Percentiles rank a stretch among this genome's conserved stretches.
These are phyloP conservation scores for Fusarium xylarioides DNA, from an alignment of 2,329 filamentous ascomycete species.

Conservation along the genomic window DNA sequence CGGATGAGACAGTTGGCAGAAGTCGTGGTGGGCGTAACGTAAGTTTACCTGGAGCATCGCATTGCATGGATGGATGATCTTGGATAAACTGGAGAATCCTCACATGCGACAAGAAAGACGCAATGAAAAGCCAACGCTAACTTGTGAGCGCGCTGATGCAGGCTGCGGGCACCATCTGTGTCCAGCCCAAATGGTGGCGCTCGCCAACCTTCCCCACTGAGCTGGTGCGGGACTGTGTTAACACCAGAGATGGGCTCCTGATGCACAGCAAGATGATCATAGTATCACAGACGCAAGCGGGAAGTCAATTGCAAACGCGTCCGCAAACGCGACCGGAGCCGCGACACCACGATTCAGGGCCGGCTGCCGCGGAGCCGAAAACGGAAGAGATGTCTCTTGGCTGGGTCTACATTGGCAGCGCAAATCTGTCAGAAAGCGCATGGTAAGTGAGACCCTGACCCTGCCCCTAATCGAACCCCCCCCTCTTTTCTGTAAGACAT, in stretches of 20 bases:
- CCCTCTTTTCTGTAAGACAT: conserved; percentile 36
- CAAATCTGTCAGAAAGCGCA: conserved; percentile 91
- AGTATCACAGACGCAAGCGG: conserved; percentile 45
- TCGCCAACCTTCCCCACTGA: conserved; percentile 73
- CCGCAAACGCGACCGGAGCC: conserved; percentile 24
- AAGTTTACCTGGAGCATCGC: conserved; percentile 25
- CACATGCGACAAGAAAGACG: conserved; percentile 24
- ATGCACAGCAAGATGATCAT: conserved; percentile 87
- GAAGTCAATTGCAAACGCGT: conserved; percentile 21
- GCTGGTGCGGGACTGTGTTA: conserved; percentile 79
- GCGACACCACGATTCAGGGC: conserved; percentile 12
- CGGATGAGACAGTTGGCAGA: conserved; percentile 69
- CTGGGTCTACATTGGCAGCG: conserved; percentile 90
- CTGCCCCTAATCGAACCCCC: background rate
- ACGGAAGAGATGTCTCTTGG: conserved; percentile 49
- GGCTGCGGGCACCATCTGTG: conserved; percentile 84
- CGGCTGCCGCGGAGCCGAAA: conserved; percentile 30
- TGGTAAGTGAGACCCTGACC: conserved; percentile 66
- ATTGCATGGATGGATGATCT: conserved; percentile 14
- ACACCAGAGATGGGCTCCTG: conserved; percentile 74
- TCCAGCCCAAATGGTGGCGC: conserved; percentile 78
- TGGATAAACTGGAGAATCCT: conserved; percentile 29
- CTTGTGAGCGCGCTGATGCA: conserved; percentile 52
- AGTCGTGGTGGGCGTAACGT: conserved; percentile 72
- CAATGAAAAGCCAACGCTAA: conserved; percentile 35